A percentile compares a stretch with the other conserved stretches of the same genome.
phyloP scores from a whole-genome alignment of 2,329 filamentous ascomycete species.

The Exophiala mesophila region DNA sequence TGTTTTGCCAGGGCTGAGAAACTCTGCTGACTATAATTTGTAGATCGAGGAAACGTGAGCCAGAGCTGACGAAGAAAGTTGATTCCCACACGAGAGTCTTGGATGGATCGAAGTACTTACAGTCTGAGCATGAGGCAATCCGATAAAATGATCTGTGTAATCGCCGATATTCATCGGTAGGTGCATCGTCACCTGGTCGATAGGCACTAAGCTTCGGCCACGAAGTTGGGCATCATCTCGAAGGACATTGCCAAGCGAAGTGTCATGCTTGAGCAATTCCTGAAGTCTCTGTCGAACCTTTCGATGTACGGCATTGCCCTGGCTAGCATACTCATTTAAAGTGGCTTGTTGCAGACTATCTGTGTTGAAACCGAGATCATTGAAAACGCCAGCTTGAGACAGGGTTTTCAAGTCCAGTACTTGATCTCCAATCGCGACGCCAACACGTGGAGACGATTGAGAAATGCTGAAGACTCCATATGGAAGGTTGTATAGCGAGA shows the following conservation, averaged over 20 bases:
- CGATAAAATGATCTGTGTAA: background rate
- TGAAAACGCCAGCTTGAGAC: background rate
- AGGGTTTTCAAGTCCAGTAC: background rate
- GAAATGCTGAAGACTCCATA: background rate
- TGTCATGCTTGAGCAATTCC: background rate
- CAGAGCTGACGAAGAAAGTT: background rate
- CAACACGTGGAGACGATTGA: background rate
- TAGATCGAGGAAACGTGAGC: no score
- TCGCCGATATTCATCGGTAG: background rate
- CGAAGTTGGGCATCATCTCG: background rate
- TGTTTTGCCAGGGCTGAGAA: slow-evolving; percentile 3
- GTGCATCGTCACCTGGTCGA: background rate
- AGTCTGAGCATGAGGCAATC: background rate
- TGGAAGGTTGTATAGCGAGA: background rate
- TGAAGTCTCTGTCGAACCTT: background rate
- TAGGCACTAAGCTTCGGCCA: background rate
- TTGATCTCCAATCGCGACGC: background rate
- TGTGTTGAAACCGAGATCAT: background rate
- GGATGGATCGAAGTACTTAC: background rate
- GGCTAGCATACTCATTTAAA: background rate
- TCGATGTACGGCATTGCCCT: background rate
- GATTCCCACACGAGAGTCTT: background rate
- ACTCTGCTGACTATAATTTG: slow-evolving; percentile 5
- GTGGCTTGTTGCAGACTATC: background rate
- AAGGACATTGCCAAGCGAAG: background rate